Evolutionary conservation across 1,284 basidiomycete genomes (phyloP), one percentile per base, ranked within the genome.

Genomic region (Mixia osmundae): DNA sequence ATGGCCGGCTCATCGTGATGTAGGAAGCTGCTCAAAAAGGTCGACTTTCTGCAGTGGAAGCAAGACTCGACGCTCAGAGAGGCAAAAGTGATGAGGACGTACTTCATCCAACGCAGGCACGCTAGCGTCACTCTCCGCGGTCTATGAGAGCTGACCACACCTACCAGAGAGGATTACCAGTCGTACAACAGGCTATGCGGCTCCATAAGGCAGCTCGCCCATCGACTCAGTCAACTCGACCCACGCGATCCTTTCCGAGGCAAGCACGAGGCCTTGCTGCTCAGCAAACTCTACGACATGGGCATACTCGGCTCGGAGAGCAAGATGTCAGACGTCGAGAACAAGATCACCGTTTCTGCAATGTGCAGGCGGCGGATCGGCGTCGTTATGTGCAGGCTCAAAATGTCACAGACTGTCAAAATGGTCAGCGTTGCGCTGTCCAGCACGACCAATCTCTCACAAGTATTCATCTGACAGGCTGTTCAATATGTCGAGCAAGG

Each of bases 101-200:
- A 95, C 57, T 89, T 97, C 59, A 69, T 94, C 44, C 83, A 89
- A 54, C 67, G 83, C 58, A 61, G 83, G 49, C 44, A 33, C 25
- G 44, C 21, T 30, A 3, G 21, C 9, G 14, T 15, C 32, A 12
- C 18, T 18, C 7, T 18, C 22, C 30, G 15, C 28, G 9, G n/a
- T 21, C 19, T 19, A 4, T 18, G 9, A n/a, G 21, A 16, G 24
- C n/a, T 12, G 15, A 24, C n/a, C 18, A 11, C 7, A 7, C 14
- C 25, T 26, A 25, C 19, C 33, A 47, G 57, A 15, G 85, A 95
- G 44, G 87, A 97, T 60, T 95, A 97, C 57, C 76, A 83, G 67
- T 85, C 85, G 71, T 95, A 97, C 66, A 97, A 97, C 65, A 83
- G 78, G 56, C 66, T 99, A 15, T 85, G 78, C 47, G 91, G 91